Evolutionary conservation across 176 grass and related monocot genomes (phyloP).

Genomic region (Calamus simplicifolius): DNA sequence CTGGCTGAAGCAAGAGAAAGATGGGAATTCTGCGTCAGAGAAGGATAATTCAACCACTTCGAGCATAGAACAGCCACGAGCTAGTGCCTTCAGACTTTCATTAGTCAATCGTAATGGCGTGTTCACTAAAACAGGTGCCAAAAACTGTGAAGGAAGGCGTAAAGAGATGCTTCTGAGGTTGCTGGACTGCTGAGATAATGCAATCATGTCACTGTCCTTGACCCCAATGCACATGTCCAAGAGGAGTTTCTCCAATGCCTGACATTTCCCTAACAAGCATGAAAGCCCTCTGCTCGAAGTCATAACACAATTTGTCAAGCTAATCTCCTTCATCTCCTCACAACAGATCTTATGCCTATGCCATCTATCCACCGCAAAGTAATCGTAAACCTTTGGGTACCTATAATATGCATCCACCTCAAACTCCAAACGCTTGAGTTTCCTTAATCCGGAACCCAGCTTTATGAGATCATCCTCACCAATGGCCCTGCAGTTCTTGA

Average conservation of each 20-base stretch:
- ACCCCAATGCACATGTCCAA: constrained; percentile 54
- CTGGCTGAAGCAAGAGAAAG: constrained; percentile 31
- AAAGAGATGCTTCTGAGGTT: constrained; percentile 51
- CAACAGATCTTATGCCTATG: constrained; percentile 21
- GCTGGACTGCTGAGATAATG: constrained; percentile 35
- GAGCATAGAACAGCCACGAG: constrained; percentile 36
- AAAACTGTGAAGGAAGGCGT: constrained; percentile 21
- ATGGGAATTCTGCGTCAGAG: constrained; percentile 1
- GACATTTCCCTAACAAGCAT: constrained; percentile 36
- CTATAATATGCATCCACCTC: constrained; percentile 33
- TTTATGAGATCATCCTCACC: constrained; percentile 47
- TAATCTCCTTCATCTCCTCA: constrained; percentile 48
- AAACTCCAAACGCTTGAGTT: constrained; percentile 50
- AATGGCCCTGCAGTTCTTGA: constrained; percentile 47
- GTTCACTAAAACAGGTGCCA: not conserved
- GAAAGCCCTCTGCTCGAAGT: constrained; percentile 27
- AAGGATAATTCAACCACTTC: constrained; percentile 49
- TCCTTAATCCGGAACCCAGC: constrained; percentile 49
- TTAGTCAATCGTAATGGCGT: constrained; percentile 30
- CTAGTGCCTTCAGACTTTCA: constrained; percentile 38
- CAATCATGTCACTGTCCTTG: constrained; percentile 40
- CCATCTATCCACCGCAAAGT: constrained; percentile 1
- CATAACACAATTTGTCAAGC: constrained; percentile 42
- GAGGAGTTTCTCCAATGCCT: constrained; percentile 41
- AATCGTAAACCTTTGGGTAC: constrained; percentile 15